Conservation (phyloP, 83 land plant genomes). For the Thuja plicata region DNA sequence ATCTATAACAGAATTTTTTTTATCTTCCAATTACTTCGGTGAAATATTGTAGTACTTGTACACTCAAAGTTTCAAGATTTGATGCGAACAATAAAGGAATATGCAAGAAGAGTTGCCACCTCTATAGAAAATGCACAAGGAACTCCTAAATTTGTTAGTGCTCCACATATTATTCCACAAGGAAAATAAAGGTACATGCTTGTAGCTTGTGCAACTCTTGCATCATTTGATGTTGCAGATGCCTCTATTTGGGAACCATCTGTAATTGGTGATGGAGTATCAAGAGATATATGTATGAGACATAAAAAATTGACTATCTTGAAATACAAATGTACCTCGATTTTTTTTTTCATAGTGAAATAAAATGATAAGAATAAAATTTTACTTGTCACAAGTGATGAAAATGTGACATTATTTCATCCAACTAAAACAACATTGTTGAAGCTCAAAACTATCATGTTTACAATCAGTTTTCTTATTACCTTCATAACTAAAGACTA, state of each 20-base stretch:
- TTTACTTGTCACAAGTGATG: neutral
- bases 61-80: conserved; percentile 18
- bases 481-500: neutral
- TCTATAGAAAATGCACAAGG: conserved; percentile 97
- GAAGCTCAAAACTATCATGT: neutral
- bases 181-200: conserved; percentile 94
- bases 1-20: neutral
- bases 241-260: conserved; percentile 39
- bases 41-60: neutral
- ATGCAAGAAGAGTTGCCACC: conserved; percentile 85
- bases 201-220: conserved; percentile 64
- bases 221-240: conserved; percentile 30
- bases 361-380: neutral
- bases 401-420: neutral
- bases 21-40: neutral
- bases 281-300: conserved; percentile 82
- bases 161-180: conserved; percentile 98
- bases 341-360: neutral
- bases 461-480: neutral
- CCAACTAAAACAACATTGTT: neutral
- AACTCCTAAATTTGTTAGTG: conserved; percentile 89
- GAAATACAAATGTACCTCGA: conserved; percentile 97
- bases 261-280: conserved; percentile 38
- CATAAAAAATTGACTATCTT: conserved; percentile 89
- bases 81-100: conserved; percentile 47